Percentiles rank a stretch among this genome's conserved stretches.
Conservation (phyloP, 176 grass and related monocot species). For the Cenchrus americanus region DNA sequence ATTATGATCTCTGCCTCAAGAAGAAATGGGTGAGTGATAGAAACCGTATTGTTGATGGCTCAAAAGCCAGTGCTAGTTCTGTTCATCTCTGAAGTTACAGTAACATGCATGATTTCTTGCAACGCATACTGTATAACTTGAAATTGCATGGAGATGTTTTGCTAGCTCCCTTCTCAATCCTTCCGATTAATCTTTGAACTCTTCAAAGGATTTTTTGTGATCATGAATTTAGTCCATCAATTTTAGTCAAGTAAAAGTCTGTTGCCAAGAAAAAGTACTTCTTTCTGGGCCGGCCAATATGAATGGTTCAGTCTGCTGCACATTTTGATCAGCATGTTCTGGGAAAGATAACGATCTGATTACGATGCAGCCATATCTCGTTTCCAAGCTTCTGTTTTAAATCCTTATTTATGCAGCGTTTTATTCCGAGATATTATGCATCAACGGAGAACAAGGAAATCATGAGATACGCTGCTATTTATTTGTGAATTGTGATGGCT, state of each 20-base stretch:
- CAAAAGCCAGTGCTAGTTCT: not conserved
- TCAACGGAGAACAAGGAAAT: constrained; percentile 9
- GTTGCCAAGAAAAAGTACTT: no score
- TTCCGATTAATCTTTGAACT: not conserved
- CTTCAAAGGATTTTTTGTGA: not conserved
- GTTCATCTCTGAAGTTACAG: constrained; percentile 3
- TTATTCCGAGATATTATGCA: not conserved
- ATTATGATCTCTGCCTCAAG: constrained; percentile 77
- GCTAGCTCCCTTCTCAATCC: not conserved
- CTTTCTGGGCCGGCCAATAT: not conserved
- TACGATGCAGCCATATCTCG: not conserved
- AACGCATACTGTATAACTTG: not conserved
- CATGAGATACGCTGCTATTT: constrained; percentile 21
- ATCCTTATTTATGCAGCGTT: constrained; percentile 1
- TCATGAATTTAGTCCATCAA: not conserved
- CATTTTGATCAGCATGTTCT: constrained; percentile 7
- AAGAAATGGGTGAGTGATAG: constrained; percentile 89
- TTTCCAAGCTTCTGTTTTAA: constrained; percentile 1
- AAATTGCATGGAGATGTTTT: not conserved
- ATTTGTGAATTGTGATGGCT: no score
- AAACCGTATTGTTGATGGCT: not conserved
- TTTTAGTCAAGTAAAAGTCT: no score
- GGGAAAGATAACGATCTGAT: not conserved
- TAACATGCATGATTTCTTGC: not conserved
- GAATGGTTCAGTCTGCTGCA: not conserved